Percentiles rank a stretch among this genome's conserved stretches.
These are phyloP conservation scores for Starmerella roubikii DNA, from an alignment of 805 yeast genomes.

Conservation along the genomic window DNA sequence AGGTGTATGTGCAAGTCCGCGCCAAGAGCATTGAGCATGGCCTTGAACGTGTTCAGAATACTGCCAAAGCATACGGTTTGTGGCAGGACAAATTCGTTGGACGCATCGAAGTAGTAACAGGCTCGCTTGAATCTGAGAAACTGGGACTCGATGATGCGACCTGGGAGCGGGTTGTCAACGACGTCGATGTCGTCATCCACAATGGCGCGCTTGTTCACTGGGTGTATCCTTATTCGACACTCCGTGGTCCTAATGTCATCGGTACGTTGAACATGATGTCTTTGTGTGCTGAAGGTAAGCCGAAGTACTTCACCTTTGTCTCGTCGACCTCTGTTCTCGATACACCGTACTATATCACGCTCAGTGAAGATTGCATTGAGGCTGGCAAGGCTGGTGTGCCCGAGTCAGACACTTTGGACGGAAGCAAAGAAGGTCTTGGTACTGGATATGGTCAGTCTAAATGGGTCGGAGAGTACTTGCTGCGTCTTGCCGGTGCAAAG, in stretches of 20 bases:
- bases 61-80: constrained; percentile 71
- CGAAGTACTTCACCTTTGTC: constrained; percentile 79
- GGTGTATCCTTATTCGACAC: constrained; percentile 87
- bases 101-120: constrained; percentile 60
- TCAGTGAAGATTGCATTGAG: constrained; percentile 56
- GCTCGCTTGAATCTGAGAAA: constrained; percentile 58
- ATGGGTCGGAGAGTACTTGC: constrained; percentile 90
- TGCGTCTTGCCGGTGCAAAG: constrained; percentile 72
- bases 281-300: constrained; percentile 62
- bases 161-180: constrained; percentile 46
- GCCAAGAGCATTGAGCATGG: constrained; percentile 60
- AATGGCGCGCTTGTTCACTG: constrained; percentile 98
- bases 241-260: constrained; percentile 86
- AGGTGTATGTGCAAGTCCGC: constrained; percentile 75
- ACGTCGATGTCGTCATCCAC: constrained; percentile 74
- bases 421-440: constrained; percentile 69
- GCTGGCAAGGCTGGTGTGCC: constrained; percentile 59
- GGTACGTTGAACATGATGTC: constrained; percentile 75
- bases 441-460: constrained; percentile 96
- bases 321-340: constrained; percentile 92
- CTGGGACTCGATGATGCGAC: constrained; percentile 49
- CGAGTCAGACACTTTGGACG: constrained; percentile 72
- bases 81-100: constrained; percentile 52
- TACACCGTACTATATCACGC: constrained; percentile 59
- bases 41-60: constrained; percentile 54